Evolutionary conservation across 495 filamentous ascomycete species (phyloP), one percentile per base, ranked within the genome.

Genomic region (Penicillium coffeae): DNA sequence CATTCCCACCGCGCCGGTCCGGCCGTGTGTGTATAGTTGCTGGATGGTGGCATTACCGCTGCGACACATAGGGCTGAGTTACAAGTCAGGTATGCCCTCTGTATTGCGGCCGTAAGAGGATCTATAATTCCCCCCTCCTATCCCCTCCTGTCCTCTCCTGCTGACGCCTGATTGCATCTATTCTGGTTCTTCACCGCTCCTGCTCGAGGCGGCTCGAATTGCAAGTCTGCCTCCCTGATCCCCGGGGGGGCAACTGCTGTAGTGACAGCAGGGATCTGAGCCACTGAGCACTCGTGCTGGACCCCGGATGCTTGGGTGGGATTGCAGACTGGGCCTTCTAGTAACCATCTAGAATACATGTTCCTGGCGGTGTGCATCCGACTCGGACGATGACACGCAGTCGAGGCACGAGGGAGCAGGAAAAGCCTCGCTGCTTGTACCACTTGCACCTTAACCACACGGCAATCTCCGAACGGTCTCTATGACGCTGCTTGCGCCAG

Each of bases 281-380:
- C 60, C 60, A 63, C 15, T 60, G 42, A 56, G 8, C 22, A 22
- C 5, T 42, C 47, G 8, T 33, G 19, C 10, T 51, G 8, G 15
- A 30, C 46, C 57, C 57, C 60, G 43, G 54, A 63, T 64, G 56
- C 50, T 47, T 58, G 58, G 52, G 41, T 57, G 42, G 45, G 43
- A 53, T 53, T 52, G 45, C 46, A 48, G 47, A 48, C 45, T 14
- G 46, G 59, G 45, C 47, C 45, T 65, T 64, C 63, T 59, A 62
- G 53, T 59, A 51, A 62, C 55, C 56, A 57, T 62, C 60, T 62
- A 59, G 58, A 65, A 65, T 48, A 53, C 43, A 62, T 45, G 60
- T 63, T 51, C 60, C 60, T 63, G 60, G 60, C 60, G 60, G 60
- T 63, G 56, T 54, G 55, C 55, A 52, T 35, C 45, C 39, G n/a